Base-by-base conservation (phyloP, 495 filamentous ascomycete genomes). In the Penicillium cosmopolitanum region DNA sequence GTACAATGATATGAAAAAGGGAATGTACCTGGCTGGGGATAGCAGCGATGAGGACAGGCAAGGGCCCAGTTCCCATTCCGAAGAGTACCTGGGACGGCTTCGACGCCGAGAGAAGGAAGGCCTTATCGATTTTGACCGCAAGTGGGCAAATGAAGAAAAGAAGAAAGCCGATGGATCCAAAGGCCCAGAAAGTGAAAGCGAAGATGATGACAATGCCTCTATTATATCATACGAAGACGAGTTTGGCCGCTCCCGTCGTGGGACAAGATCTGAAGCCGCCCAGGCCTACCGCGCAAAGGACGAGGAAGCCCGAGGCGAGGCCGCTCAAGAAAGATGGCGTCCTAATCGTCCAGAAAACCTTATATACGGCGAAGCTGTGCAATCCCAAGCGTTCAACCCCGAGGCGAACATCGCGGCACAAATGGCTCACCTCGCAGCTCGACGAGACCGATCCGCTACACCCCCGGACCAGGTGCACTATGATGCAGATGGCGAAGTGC, bases 61-160 rank as follows among this genome's bases (percentile, higher is more conserved):
- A 0, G 11, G 81, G 67, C 77, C 33, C 19, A 23, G 44, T 35
- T 42, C 44, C 4, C 25, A 53, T 8, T 36, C 48, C 25, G 73
- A 75, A 9, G 61, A 63, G 40, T 74, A 77, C 55, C 34, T 75
- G 4, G 52, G 65, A 2, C 61, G 74, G 18, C 48, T 80, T 19
- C 61, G 76, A 8, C 66, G 76, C 53, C 74, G 70, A 57, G 77
- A 80, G 54, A 73, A 74, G 51, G 83, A 82, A 65, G 84, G 73
- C 9, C 75, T 94, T 19, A 87, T 98, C 0, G 95, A 98, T 77
- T 98, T 98, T 68, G 93, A 97, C 73, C 79, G 86, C 44, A 98
- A 98, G 73, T 97, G 94, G 92, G 91, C 87, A 0, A 91, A 96
- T 63, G 70, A 74, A 40, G 70, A 85, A 46, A 72, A 73, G 11